A percentile compares a stretch with the other conserved stretches of the same genome.
phyloP scores from a whole-genome alignment of 345 rosid genomes.

The Conringia planisiliqua region DNA sequence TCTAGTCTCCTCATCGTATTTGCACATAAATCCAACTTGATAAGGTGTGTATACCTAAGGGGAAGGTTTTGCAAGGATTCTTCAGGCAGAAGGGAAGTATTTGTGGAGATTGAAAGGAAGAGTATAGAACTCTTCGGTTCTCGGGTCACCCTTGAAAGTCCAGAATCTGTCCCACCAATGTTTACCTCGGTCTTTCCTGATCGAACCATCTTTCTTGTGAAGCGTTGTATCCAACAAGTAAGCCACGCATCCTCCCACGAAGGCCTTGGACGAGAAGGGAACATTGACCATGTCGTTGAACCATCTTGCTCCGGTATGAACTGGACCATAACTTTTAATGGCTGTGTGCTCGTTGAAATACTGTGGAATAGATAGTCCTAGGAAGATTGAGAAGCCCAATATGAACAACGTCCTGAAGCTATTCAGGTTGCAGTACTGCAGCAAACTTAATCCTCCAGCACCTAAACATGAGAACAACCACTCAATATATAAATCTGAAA shows the following conservation, averaged over 20 bases:
- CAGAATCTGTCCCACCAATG: slow-evolving; percentile 95
- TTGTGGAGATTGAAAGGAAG: slow-evolving; percentile 88
- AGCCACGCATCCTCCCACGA: slow-evolving; percentile 79
- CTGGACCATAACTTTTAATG: slow-evolving; percentile 80
- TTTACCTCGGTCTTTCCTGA: slow-evolving; percentile 87
- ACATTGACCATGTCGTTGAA: slow-evolving; percentile 90
- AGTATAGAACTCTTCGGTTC: slow-evolving; percentile 87
- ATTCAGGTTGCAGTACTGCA: slow-evolving; percentile 90
- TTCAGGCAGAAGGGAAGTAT: slow-evolving; percentile 85
- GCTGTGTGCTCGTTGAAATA: slow-evolving; percentile 92
- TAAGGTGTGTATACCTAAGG: too few relatives aligned
- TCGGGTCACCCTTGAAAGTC: slow-evolving; percentile 59
- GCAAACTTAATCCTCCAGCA: slow-evolving; percentile 83
- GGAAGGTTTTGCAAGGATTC: not conserved
- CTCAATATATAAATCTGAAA: too few relatives aligned
- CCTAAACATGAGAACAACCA: slow-evolving; percentile 40
- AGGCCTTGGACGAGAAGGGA: slow-evolving; percentile 86
- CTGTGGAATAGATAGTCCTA: slow-evolving; percentile 87
- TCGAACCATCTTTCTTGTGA: slow-evolving; percentile 43
- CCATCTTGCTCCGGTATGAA: slow-evolving; percentile 81
- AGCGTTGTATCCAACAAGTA: slow-evolving; percentile 77
- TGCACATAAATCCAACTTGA: not conserved
- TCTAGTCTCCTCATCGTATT: slow-evolving; percentile 8
- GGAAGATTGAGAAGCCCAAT: slow-evolving; percentile 82
- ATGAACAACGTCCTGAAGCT: slow-evolving; percentile 78